Conservation (phyloP, 495 filamentous ascomycete species). For the Daldinia childiae region DNA sequence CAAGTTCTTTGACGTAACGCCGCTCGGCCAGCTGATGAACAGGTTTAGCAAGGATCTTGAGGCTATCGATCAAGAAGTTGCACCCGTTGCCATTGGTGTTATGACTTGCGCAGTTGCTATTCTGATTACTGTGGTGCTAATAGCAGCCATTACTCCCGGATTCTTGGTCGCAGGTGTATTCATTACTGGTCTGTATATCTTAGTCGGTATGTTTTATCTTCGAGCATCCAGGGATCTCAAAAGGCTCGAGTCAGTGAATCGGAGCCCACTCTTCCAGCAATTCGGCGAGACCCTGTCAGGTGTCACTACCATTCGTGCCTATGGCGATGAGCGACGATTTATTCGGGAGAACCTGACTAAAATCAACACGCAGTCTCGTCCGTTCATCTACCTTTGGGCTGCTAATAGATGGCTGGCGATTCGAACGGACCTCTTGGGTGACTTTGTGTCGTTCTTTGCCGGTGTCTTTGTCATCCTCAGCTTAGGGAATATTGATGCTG, state of each 20-base stretch:
- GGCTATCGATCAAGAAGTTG: slow-evolving; percentile 94
- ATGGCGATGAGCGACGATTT: slow-evolving; percentile 93
- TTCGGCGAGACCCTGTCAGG: slow-evolving; percentile 97
- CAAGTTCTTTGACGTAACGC: slow-evolving; percentile 97
- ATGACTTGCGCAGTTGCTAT: slow-evolving; percentile 69
- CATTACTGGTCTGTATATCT: slow-evolving; percentile 82
- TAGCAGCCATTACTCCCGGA: slow-evolving; percentile 88
- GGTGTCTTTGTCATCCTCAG: slow-evolving; percentile 89
- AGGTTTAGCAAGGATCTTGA: slow-evolving; percentile 98
- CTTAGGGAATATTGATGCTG: slow-evolving; percentile 87
- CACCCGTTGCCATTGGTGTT: slow-evolving; percentile 79
- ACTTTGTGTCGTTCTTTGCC: slow-evolving; percentile 92
- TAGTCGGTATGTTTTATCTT: slow-evolving; percentile 88
- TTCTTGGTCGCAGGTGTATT: slow-evolving; percentile 90
- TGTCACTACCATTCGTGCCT: slow-evolving; percentile 97
- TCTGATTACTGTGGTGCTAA: slow-evolving; percentile 88
- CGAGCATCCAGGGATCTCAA: slow-evolving; percentile 93
- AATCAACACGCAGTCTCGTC: slow-evolving; percentile 90
- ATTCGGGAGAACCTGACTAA: slow-evolving; percentile 89
- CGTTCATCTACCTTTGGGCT: slow-evolving; percentile 98
- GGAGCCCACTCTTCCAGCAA: slow-evolving; percentile 96
- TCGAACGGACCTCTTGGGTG: slow-evolving; percentile 89
- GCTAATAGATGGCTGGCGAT: slow-evolving; percentile 96
- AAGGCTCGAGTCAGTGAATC: slow-evolving; percentile 90
- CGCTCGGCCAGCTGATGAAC: slow-evolving; percentile 97